phyloP scores from a whole-genome alignment of 1,284 basidiomycete species.

The Hymenochaete sp. region DNA sequence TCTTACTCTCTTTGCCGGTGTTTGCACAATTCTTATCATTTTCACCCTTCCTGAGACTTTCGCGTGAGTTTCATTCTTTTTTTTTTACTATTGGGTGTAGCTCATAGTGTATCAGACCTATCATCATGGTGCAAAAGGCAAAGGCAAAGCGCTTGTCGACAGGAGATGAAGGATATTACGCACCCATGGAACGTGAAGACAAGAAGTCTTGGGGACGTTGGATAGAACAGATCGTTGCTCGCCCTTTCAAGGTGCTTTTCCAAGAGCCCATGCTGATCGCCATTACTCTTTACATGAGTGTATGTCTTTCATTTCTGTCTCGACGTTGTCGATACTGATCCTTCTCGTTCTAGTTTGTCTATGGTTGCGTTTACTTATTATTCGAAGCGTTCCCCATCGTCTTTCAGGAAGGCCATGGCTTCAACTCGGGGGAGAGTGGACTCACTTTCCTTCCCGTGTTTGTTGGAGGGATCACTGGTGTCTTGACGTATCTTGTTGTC shows the following conservation, averaged over 20 bases:
- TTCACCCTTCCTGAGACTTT: slow-evolving; percentile 43
- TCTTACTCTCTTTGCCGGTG: slow-evolving; percentile 38
- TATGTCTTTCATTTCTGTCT: slow-evolving; percentile 21
- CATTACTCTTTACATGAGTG: slow-evolving; percentile 39
- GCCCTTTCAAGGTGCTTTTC: slow-evolving; percentile 35
- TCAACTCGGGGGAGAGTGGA: slow-evolving; percentile 42
- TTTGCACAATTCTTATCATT: slow-evolving; percentile 32
- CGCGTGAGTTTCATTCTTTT: slow-evolving; percentile 29
- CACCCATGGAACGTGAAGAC: slow-evolving; percentile 28
- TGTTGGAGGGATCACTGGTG: slow-evolving; percentile 45
- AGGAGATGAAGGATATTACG: slow-evolving; percentile 48
- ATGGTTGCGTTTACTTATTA: slow-evolving; percentile 37
- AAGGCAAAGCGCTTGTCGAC: slow-evolving; percentile 34
- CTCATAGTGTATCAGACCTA: slow-evolving; percentile 24
- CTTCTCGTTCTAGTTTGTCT: slow-evolving; percentile 29
- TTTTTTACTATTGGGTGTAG: background rate
- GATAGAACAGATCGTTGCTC: slow-evolving; percentile 28
- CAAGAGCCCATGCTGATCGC: slow-evolving; percentile 40
- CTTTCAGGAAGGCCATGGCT: slow-evolving; percentile 42
- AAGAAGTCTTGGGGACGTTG: slow-evolving; percentile 27
- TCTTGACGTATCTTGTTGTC: slow-evolving; percentile 37
- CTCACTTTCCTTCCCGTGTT: slow-evolving; percentile 46
- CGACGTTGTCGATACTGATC: background rate
- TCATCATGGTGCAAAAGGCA: slow-evolving; percentile 37
- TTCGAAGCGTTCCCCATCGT: slow-evolving; percentile 52